phyloP scores from a whole-genome alignment of 1,139 yeast species.

The Pichia sp. region DNA sequence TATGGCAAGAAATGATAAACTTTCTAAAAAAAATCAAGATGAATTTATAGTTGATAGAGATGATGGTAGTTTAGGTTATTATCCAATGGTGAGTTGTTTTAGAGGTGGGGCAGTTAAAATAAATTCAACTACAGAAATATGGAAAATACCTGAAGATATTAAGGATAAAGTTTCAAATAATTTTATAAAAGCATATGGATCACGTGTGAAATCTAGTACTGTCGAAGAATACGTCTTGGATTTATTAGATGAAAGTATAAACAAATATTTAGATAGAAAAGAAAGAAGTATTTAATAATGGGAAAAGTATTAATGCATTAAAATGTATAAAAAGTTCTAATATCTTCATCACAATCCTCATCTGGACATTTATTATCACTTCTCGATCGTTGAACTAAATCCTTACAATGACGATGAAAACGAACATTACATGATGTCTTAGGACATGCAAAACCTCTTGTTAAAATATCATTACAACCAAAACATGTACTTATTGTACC shows the following conservation, averaged over 20 bases:
- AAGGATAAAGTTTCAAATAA: slow-evolving; percentile 24
- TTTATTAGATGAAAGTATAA: slow-evolving; percentile 78
- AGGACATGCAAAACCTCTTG: slow-evolving; percentile 44
- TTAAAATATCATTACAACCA: slow-evolving; percentile 53
- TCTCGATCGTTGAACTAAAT: slow-evolving; percentile 32
- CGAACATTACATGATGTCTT: slow-evolving; percentile 33
- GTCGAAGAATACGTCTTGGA: slow-evolving; percentile 85
- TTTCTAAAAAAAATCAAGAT: slow-evolving; percentile 17
- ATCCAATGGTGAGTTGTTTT: slow-evolving; percentile 82
- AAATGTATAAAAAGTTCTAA: slow-evolving; percentile 17
- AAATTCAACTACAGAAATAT: slow-evolving; percentile 65
- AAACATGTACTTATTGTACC: slow-evolving; percentile 44
- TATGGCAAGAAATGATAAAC: slow-evolving; percentile 22
- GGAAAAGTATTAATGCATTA: not conserved
- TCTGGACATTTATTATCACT: slow-evolving; percentile 29
- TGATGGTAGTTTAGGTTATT: slow-evolving; percentile 85
- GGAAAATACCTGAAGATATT: slow-evolving; percentile 36
- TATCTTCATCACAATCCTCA: slow-evolving; percentile 21
- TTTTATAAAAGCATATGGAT: slow-evolving; percentile 40
- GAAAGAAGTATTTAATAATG: slow-evolving; percentile 15
- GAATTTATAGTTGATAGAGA: slow-evolving; percentile 35
- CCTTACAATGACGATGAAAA: slow-evolving; percentile 47
- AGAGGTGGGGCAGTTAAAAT: slow-evolving; percentile 71
- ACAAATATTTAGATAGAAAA: slow-evolving; percentile 45
- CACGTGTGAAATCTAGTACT: slow-evolving; percentile 61